Conservation (phyloP, 352 stramenopile species). For the Paralagenidium karlingii region DNA sequence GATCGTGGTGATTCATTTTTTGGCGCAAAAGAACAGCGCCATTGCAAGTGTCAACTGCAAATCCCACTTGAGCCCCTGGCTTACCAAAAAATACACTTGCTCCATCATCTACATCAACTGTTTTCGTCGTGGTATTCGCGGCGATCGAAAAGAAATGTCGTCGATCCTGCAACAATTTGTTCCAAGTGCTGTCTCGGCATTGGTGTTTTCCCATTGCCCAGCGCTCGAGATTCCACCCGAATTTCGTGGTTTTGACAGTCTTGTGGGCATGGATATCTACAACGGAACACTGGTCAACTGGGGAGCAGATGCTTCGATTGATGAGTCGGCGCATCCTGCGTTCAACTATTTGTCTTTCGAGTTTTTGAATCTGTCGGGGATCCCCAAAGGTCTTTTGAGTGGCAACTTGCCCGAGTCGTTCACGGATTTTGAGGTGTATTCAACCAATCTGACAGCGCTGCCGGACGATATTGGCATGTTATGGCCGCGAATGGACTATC, state of each 20-base stretch:
- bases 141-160: not conserved
- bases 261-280: constrained; percentile 9
- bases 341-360: constrained; percentile 7
- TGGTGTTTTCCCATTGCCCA: constrained; percentile 8
- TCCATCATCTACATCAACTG: constrained; percentile 10
- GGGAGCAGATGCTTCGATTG: constrained; percentile 1
- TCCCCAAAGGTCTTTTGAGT: constrained; percentile 4
- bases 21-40: too few relatives aligned
- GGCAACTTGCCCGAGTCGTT: not conserved
- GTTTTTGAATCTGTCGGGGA: constrained; percentile 2
- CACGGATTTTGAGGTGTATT: constrained; percentile 3
- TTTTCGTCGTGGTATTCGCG: not conserved
- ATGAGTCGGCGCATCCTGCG: too few relatives aligned
- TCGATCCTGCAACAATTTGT: not conserved
- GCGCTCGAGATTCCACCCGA: constrained; percentile 2
- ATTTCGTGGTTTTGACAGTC: constrained; percentile 2
- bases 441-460: constrained; percentile 6
- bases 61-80: constrained; percentile 8
- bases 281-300: constrained; percentile 10
- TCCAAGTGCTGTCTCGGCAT: not conserved
- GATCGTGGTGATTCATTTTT: too few relatives aligned
- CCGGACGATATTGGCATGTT: constrained; percentile 3
- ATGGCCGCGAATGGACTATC: too few relatives aligned
- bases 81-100: constrained; percentile 5
- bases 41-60: constrained; percentile 7